These are phyloP conservation scores for Capronia coronata DNA, from an alignment of 2,329 filamentous ascomycete genomes.

Conservation along the genomic window DNA sequence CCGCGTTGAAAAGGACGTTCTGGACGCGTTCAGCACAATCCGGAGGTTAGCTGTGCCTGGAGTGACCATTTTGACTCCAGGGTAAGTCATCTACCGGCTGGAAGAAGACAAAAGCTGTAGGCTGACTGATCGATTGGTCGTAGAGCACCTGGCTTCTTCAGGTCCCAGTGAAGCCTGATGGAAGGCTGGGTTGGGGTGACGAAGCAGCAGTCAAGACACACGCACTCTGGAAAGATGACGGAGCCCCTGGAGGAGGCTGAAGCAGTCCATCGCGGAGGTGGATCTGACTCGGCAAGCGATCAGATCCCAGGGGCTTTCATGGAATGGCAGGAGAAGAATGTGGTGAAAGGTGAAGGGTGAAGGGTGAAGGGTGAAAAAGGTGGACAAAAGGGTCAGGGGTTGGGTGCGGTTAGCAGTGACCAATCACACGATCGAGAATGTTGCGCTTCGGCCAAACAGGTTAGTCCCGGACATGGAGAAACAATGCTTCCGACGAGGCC, in stretches of 20 bases:
- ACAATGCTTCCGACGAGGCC: background rate
- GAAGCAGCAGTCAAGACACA: background rate
- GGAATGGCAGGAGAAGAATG: conserved; percentile 1
- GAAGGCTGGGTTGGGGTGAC: background rate
- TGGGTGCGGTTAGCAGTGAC: conserved; percentile 12
- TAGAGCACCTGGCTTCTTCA: background rate
- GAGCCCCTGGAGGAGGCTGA: conserved; percentile 16
- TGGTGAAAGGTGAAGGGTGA: too few species aligned
- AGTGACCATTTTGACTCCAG: too few species aligned
- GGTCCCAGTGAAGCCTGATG: background rate
- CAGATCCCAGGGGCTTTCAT: background rate
- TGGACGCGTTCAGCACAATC: background rate
- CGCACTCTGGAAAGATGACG: conserved; percentile 1
- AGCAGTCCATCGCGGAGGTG: conserved; percentile 11
- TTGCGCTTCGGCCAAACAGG: background rate
- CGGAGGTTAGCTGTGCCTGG: too few species aligned
- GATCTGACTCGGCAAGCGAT: background rate
- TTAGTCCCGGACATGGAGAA: conserved; percentile 4
- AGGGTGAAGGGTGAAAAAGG: too few species aligned
- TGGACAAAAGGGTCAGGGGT: conserved; percentile 5
- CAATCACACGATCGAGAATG: conserved; percentile 6
- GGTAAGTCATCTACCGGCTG: too few species aligned
- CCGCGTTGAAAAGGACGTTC: conserved; percentile 1
- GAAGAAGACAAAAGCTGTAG: conserved; percentile 5
- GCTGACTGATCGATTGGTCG: conserved; percentile 5